A percentile compares a stretch with the other conserved stretches of the same genome.
These are phyloP conservation scores for Gaeumannomyces sp. DNA, from an alignment of 2,329 filamentous ascomycete species.

Conservation along the genomic window DNA sequence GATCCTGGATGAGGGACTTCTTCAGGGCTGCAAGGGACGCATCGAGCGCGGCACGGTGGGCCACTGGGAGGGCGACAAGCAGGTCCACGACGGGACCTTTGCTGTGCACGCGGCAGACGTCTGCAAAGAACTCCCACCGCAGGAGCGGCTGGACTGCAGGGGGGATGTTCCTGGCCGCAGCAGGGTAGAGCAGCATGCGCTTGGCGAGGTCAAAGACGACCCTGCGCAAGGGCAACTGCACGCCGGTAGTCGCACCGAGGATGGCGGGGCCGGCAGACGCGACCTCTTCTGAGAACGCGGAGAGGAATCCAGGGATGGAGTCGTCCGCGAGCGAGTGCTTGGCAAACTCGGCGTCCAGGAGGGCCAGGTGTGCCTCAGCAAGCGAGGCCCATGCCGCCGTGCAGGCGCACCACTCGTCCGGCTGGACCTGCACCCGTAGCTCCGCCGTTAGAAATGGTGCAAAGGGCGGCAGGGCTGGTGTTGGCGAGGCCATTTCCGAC, in stretches of 20 bases:
- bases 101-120: conserved; percentile 60
- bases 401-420: conserved; percentile 71
- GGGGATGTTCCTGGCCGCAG: conserved; percentile 23
- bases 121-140: conserved; percentile 61
- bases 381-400: conserved; percentile 71
- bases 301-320: conserved; percentile 57
- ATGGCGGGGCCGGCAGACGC: conserved; percentile 29
- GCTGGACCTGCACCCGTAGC: conserved; percentile 59
- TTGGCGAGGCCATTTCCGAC: conserved; percentile 4
- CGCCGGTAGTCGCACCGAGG: conserved; percentile 25
- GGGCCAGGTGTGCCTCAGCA: conserved; percentile 55
- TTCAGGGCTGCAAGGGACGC: conserved; percentile 54
- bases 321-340: conserved; percentile 46
- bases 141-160: conserved; percentile 35
- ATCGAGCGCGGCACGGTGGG: conserved; percentile 43
- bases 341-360: conserved; percentile 50
- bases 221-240: conserved; percentile 46
- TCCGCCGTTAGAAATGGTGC: conserved; percentile 67
- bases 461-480: conserved; percentile 56
- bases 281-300: conserved; percentile 57
- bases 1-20: conserved; percentile 50
- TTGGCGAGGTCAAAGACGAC: conserved; percentile 58
- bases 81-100: conserved; percentile 53
- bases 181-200: conserved; percentile 31
- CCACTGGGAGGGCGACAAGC: conserved; percentile 43